Evolutionary conservation across 306 rosid genomes (phyloP).

Genomic region (Cucumis cinereus): DNA sequence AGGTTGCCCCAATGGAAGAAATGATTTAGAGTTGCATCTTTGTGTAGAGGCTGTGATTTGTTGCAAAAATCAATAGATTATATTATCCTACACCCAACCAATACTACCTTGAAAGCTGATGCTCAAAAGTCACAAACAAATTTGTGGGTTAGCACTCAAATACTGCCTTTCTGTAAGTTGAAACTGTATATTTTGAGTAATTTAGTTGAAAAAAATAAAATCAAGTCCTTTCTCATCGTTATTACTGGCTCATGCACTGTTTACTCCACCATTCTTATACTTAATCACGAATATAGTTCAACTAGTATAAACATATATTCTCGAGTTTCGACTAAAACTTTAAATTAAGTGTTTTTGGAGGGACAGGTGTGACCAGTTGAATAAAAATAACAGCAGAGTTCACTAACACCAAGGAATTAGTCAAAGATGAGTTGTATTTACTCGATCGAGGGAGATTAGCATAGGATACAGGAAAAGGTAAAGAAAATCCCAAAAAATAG

Average conservation of each 20-base stretch:
- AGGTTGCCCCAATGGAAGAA: constrained; percentile 46
- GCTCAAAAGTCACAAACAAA: background rate
- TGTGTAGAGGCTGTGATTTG: background rate
- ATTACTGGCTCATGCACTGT: background rate
- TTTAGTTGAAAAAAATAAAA: background rate
- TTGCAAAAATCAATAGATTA: background rate
- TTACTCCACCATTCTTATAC: background rate
- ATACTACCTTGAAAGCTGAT: background rate
- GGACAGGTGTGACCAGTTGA: background rate
- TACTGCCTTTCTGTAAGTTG: background rate
- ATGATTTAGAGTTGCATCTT: constrained; percentile 6
- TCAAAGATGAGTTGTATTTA: background rate
- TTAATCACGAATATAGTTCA: no score
- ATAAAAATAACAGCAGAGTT: background rate
- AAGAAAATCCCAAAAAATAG: background rate
- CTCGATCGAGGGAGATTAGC: background rate
- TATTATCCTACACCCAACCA: background rate
- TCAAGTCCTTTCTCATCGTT: background rate
- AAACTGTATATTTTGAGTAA: background rate
- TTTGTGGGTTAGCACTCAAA: background rate
- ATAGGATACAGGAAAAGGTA: background rate
- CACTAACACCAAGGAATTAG: background rate
- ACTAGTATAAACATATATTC: no score
- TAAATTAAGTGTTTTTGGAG: no score
- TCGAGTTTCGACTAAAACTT: no score